These are phyloP conservation scores for Castanopsis chinensis DNA, from an alignment of 306 rosid genomes.

Conservation along the genomic window DNA sequence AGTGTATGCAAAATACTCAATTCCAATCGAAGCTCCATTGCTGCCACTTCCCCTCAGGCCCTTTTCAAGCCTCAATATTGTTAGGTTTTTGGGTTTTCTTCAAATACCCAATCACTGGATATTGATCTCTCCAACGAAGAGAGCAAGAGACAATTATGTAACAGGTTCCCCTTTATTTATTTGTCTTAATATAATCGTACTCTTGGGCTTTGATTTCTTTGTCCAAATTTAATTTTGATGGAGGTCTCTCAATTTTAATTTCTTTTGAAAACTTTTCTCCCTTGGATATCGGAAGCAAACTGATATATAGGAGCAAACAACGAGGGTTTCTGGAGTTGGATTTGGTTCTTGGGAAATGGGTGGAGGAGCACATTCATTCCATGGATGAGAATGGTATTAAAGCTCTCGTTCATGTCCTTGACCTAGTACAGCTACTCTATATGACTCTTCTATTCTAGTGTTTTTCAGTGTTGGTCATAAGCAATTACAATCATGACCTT, in stretches of 20 bases:
- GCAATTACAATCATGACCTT: not conserved
- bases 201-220: too few relatives aligned
- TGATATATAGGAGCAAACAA: slow-evolving; percentile 89
- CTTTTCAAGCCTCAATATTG: slow-evolving; percentile 24
- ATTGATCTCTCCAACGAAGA: slow-evolving; percentile 73
- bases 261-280: not conserved
- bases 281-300: slow-evolving; percentile 20
- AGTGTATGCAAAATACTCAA: slow-evolving; percentile 34
- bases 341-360: slow-evolving; percentile 95
- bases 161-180: slow-evolving; percentile 40
- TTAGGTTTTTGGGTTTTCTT: slow-evolving; percentile 27
- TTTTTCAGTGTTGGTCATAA: not conserved
- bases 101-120: slow-evolving; percentile 23
- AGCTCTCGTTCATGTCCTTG: slow-evolving; percentile 65
- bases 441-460: not conserved
- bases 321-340: slow-evolving; percentile 86
- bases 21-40: slow-evolving; percentile 15
- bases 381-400: slow-evolving; percentile 64
- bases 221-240: too few relatives aligned
- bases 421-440: slow-evolving; percentile 41
- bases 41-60: slow-evolving; percentile 22
- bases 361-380: slow-evolving; percentile 64
- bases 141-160: slow-evolving; percentile 64
- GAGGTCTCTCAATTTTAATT: too few relatives aligned
- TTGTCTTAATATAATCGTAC: too few relatives aligned